A percentile compares a stretch with the other conserved stretches of the same genome.
phyloP scores from a whole-genome alignment of 2,329 filamentous ascomycete species.

The Neocucurbitaria cava region DNA sequence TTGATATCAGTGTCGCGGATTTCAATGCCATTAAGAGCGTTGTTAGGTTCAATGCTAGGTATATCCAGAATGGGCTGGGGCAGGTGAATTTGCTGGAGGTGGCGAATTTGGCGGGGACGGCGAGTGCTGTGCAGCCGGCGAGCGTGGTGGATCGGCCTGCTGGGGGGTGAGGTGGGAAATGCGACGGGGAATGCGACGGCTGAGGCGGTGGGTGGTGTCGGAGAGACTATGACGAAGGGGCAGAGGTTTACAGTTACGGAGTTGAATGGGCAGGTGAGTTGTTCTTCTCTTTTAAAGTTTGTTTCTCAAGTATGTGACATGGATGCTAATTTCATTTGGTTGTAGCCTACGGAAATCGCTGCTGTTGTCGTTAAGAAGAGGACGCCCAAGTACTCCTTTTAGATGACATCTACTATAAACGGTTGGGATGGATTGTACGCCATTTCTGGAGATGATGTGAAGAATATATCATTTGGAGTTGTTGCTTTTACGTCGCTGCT shows the following conservation, averaged over 20 bases:
- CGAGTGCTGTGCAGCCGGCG: neutral
- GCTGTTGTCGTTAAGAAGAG: slow-evolving; percentile 1
- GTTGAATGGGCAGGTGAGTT: slow-evolving; percentile 15
- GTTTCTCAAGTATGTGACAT: neutral
- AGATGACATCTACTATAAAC: neutral
- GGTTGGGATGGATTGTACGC: neutral
- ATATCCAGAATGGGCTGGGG: slow-evolving; percentile 60
- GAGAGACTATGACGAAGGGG: slow-evolving; percentile 14
- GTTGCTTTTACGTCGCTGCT: too few relatives aligned
- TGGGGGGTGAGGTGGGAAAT: neutral
- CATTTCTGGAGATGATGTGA: neutral
- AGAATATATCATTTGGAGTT: too few relatives aligned
- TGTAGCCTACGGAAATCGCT: slow-evolving; percentile 1
- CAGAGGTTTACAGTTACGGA: slow-evolving; percentile 20
- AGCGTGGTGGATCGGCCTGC: neutral
- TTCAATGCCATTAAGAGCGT: slow-evolving; percentile 62
- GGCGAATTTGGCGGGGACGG: slow-evolving; percentile 15
- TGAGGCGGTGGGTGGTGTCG: neutral
- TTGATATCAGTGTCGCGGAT: slow-evolving; percentile 57
- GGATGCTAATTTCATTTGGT: neutral
- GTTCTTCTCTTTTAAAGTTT: neutral
- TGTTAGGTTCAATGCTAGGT: slow-evolving; percentile 63
- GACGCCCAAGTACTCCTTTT: neutral
- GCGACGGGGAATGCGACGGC: neutral
- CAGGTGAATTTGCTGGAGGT: slow-evolving; percentile 52